Evolutionary conservation across 352 stramenopile genomes (phyloP).

Genomic region (Plasmopara muralis): DNA sequence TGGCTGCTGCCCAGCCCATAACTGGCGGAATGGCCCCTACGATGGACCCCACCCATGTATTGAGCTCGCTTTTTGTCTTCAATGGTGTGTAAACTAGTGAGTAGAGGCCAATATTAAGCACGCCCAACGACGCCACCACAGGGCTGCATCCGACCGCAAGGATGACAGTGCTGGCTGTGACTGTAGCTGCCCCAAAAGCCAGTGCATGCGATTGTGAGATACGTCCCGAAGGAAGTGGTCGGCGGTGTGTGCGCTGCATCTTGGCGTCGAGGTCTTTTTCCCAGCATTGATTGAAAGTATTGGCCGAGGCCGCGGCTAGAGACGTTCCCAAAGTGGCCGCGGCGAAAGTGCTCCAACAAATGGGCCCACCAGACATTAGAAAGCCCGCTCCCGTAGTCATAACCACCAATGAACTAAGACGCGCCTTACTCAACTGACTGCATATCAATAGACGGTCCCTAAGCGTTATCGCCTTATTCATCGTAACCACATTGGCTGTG

Average conservation of each 20-base stretch:
- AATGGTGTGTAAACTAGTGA: slow-evolving; percentile 98
- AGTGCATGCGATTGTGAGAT: slow-evolving; percentile 77
- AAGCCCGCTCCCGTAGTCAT: slow-evolving; percentile 95
- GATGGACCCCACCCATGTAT: slow-evolving; percentile 98
- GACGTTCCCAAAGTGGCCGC: slow-evolving; percentile 91
- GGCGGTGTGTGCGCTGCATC: slow-evolving; percentile 96
- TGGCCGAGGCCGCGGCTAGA: slow-evolving; percentile 90
- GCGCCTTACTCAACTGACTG: slow-evolving; percentile 91
- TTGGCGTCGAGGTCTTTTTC: slow-evolving; percentile 91
- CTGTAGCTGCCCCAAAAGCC: slow-evolving; percentile 79
- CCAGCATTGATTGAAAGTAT: slow-evolving; percentile 98
- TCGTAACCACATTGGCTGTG: no score
- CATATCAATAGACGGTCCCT: slow-evolving; percentile 71
- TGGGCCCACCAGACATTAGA: slow-evolving; percentile 91
- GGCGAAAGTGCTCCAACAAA: slow-evolving; percentile 85
- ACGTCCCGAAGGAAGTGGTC: slow-evolving; percentile 88
- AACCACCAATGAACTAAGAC: slow-evolving; percentile 94
- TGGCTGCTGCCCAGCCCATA: slow-evolving; percentile 97
- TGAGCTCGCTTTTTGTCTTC: slow-evolving; percentile 94
- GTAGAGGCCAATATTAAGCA: slow-evolving; percentile 98
- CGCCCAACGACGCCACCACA: slow-evolving; percentile 91
- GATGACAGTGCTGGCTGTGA: slow-evolving; percentile 82
- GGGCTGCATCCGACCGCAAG: slow-evolving; percentile 92
- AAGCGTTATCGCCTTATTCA: no score
- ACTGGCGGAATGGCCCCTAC: slow-evolving; percentile 98